phyloP scores from a whole-genome alignment of 345 rosid genomes.

The Eucalyptus dawsonii region DNA sequence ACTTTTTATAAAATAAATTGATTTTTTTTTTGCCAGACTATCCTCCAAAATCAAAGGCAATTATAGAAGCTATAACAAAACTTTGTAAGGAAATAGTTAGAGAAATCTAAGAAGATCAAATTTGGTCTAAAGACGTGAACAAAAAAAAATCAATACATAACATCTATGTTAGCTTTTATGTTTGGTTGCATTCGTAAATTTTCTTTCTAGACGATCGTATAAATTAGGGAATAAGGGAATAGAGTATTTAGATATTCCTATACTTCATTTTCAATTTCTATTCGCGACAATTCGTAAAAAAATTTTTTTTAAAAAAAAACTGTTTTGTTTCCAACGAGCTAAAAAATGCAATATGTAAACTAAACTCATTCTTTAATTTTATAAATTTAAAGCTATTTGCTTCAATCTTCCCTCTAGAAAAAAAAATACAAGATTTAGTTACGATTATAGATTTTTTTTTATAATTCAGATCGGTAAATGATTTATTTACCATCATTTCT shows the following conservation, averaged over 20 bases:
- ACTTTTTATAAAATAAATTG: no score
- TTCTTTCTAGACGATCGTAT: neutral
- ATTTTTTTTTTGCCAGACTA: rapidly evolving
- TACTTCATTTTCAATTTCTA: no score
- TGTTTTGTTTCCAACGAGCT: neutral
- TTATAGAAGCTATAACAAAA: neutral
- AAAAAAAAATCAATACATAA: no score
- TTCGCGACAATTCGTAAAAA: no score
- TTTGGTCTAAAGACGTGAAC: neutral
- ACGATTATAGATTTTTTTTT: no score
- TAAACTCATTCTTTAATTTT: neutral
- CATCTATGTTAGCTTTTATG: no score
- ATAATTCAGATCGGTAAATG: neutral
- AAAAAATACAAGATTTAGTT: neutral
- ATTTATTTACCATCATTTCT: neutral
- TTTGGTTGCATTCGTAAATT: neutral
- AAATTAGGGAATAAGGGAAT: no score
- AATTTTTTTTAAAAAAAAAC: no score
- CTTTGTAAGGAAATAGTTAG: neutral
- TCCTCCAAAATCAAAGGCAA: neutral
- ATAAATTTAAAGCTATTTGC: neutral
- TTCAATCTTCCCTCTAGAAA: neutral
- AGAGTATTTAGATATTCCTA: neutral
- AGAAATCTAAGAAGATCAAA: neutral
- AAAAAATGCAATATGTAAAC: neutral